Evolutionary conservation across 805 yeast species (phyloP), one percentile per base, ranked within the genome.

Genomic region (Wickerhamomyces pijperi): DNA sequence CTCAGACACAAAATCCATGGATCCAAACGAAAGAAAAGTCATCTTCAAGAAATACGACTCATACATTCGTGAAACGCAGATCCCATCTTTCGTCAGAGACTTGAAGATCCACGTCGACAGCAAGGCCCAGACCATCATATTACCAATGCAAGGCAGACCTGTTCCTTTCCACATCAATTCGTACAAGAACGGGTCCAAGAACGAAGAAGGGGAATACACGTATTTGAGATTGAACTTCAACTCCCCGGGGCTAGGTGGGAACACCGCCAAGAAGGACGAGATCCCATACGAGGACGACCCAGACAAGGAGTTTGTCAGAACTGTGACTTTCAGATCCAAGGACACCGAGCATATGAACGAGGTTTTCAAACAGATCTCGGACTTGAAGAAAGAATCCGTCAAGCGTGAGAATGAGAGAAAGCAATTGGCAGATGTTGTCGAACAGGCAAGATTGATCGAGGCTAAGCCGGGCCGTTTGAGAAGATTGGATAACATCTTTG

Each of bases 91-190:
- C 50, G 94, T 87, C 16, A 76, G 79, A 52, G 96, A 88, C 56
- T 68, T 92, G 58, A 78, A 78, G 55, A 77, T 90, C 43, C 88
- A 82, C 56, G 87, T 92, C 42, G 98, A 90, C 58, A 70, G 76
- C 57, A 85, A 83, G 53, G 74, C 82, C 42, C 96, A 88, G 61
- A 83, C 97, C 2, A 82, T 90, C 40, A 75, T 90, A 44, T 65
- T 90, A 42, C 98, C 98, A 38, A 82, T 90, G 42, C 75, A 81
- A 53, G 98, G 98, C 46, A 73, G 97, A 53, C 97, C 97, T 1
- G 97, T 92, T 38, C 98, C 98, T 19, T 90, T 92, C 69, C 98
- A 90, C 59, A 87, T 90, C 55, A 86, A 86, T 58, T 70, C 97
- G 4, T 88, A 83, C 64, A 90, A 88, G 54, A 88, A 85, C 56